phyloP scores from a whole-genome alignment of 495 filamentous ascomycete genomes.

The Bacidia rubella region DNA sequence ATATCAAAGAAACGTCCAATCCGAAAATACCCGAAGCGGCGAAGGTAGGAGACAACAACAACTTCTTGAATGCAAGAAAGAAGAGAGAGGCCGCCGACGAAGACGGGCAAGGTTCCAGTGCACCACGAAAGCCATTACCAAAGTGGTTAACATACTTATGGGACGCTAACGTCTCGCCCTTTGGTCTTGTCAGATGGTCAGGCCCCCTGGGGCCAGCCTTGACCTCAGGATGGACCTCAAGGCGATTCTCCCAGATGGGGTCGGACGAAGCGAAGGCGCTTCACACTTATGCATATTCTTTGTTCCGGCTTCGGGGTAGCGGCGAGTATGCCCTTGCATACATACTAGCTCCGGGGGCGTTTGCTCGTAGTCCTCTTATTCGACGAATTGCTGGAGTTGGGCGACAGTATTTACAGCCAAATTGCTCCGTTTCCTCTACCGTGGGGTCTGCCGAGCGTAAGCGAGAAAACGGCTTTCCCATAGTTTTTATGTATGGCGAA shows the following conservation, averaged over 20 bases:
- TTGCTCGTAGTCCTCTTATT: constrained; percentile 79
- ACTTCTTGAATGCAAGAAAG: constrained; percentile 39
- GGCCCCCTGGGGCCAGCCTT: constrained; percentile 87
- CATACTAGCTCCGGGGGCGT: constrained; percentile 83
- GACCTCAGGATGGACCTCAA: constrained; percentile 87
- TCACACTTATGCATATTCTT: constrained; percentile 83
- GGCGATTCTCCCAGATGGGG: constrained; percentile 81
- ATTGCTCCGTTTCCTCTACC: constrained; percentile 17
- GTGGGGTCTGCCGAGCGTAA: constrained; percentile 18
- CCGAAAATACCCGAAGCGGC: constrained; percentile 17
- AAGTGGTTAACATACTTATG: constrained; percentile 85
- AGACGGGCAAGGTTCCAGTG: constrained; percentile 22
- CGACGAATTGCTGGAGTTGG: constrained; percentile 77
- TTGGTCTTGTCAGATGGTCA: constrained; percentile 73
- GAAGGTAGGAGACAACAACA: constrained; percentile 41
- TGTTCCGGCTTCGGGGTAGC: constrained; percentile 86
- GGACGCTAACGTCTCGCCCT: constrained; percentile 95
- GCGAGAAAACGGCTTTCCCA: constrained; percentile 64
- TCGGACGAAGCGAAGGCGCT: constrained; percentile 68
- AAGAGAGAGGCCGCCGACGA: constrained; percentile 24
- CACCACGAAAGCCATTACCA: constrained; percentile 52
- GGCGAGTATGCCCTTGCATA: constrained; percentile 92
- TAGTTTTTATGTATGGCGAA: constrained; percentile 91
- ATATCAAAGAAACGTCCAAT: constrained; percentile 27
- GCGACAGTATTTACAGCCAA: constrained; percentile 38